Evolutionary conservation across 495 filamentous ascomycete species (phyloP), one percentile per base, ranked within the genome.

Genomic region (Chaetomium cochliodes): DNA sequence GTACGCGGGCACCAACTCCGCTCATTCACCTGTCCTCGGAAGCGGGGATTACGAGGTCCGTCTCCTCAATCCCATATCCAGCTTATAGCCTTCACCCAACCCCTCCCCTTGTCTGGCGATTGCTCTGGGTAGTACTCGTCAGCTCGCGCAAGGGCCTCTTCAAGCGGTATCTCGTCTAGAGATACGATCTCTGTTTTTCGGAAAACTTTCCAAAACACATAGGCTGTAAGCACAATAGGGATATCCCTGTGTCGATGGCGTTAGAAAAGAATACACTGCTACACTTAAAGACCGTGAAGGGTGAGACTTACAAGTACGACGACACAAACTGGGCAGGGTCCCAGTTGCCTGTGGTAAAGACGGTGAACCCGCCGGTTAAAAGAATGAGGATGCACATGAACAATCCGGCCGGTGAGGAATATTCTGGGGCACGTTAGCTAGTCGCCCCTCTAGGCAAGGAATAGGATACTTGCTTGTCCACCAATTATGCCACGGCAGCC

Each of bases 151-250:
- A 82, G 75, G 0, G 75, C 74, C 39, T 76, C 76, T 25, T 70
- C 72, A 41, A 77, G 76, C n/a, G 78, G 82, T 72, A 87, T 82
- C 9, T 81, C 75, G 53, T 81, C 77, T 15, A 85, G 73, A 6
- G 79, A 73, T 18, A 82, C 75, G 23, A 88, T 70, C 63, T 79
- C 82, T 0, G 84, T 87, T 63, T 77, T 82, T 62, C 80, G 83
- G 30, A 76, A 63, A 6, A 80, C 63, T 60, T 88, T 88, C 74
- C 80, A 88, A 5, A 77, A 78, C 22, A 86, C 65, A 61, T 82
- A 87, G 23, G 85, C 77, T 1, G 62, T 62, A 0, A 79, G 51
- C 46, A 87, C 80, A 28, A 87, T 77, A 0, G 84, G 84, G 33
- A 88, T 81, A 52, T 86, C 82, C 54, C 81, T 81, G 46, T 53